These are phyloP conservation scores for Pseudevernia furfuracea DNA, from an alignment of 495 filamentous ascomycete species.

Conservation along the genomic window DNA sequence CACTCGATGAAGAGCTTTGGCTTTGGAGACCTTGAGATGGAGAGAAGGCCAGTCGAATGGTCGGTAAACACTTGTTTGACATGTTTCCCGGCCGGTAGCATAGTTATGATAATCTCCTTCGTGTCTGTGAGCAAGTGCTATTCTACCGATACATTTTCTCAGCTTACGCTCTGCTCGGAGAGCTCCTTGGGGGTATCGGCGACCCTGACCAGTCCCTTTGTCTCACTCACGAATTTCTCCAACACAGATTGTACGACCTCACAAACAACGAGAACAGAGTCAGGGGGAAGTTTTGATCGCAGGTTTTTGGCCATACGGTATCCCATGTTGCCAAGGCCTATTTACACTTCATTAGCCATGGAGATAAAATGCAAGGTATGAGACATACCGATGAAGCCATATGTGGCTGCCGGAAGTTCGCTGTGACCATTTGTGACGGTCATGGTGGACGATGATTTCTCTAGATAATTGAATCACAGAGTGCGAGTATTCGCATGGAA, in stretches of 20 bases:
- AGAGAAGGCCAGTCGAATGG: not conserved
- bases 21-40: not conserved
- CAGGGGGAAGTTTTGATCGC: not conserved
- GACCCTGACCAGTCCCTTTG: not conserved
- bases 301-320: constrained; percentile 8
- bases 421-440: not conserved
- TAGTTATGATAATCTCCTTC: constrained; percentile 5
- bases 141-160: not conserved
- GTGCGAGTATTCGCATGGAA: too few species aligned
- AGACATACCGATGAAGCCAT: constrained; percentile 8
- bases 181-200: not conserved
- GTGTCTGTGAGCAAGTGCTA: not conserved
- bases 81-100: constrained; percentile 1
- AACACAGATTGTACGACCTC: constrained; percentile 2
- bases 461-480: not conserved
- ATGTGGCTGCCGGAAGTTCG: not conserved
- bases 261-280: constrained; percentile 3
- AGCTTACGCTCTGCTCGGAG: not conserved
- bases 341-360: not conserved
- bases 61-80: constrained; percentile 7
- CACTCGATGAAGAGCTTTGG: constrained; percentile 4
- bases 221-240: constrained; percentile 2
- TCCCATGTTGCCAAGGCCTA: constrained; percentile 9
- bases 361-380: not conserved
- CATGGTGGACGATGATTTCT: not conserved